Base-by-base conservation (phyloP, 2,329 filamentous ascomycete species). In the Knufia fluminis region DNA sequence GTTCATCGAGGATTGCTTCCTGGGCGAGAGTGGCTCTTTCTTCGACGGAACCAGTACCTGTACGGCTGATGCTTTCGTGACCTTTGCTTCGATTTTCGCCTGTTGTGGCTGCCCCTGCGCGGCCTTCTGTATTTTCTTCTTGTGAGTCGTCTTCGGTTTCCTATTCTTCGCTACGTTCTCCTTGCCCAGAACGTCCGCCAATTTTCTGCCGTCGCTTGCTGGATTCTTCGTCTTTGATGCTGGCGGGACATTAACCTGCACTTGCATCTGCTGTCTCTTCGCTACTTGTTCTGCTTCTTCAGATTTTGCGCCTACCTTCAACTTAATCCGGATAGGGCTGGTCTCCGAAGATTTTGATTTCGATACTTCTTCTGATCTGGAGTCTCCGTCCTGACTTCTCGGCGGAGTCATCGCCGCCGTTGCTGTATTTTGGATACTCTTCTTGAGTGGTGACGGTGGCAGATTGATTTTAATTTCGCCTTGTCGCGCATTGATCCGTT, bases 371-470 rank as follows among this genome's bases (percentile, higher is more conserved):
- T 33, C 23, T 26, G 3, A 43, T 8, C 14, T 46, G 48, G 20
- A 42, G 16, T 59, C 57, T 26, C 53, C 57, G 23, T 52, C 56
- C 35, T 70, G 62, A 46, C 67, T 71, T 39, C 67, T 67, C 6
- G 68, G 65, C 23, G 70, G 70, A 4, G 70, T 72, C 43, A 67
- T 62, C 35, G 69, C 60, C 31, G 65, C 65, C 4, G 52, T 58
- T 50, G 35, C 44, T 12, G 35, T 48, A 19, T 35, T 16, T 10
- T 57, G 61, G 43, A 61, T 56, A 38, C 61, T 61, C 56, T 71
- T 70, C 56, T 61, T 63, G 2, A 67, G 62, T 12, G 67, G 64
- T 2, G 60, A 50, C 43, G 36, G 28, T n/a, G 56, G 58, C 36
- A 64, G 56, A 19, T 73, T 64, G 19, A 74, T 66, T 16, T 65